These are phyloP conservation scores for Parasarocladium wereldwijsianum DNA, from an alignment of 2,329 filamentous ascomycete genomes.

Conservation along the genomic window DNA sequence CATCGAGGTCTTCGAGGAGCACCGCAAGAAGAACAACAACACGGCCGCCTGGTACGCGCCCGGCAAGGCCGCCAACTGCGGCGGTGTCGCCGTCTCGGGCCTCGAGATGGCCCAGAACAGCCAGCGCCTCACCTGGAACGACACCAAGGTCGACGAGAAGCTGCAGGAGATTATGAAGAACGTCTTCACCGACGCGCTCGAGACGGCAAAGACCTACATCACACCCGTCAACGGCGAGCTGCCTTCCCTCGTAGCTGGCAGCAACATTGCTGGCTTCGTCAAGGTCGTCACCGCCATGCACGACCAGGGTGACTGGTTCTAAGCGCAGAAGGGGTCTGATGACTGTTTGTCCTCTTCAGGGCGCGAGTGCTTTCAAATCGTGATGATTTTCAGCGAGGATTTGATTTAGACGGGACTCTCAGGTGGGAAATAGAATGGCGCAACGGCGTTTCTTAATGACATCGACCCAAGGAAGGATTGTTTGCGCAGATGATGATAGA, in stretches of 20 bases:
- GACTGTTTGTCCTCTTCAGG: neutral
- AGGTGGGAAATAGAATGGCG: no score
- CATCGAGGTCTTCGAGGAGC: conserved; percentile 80
- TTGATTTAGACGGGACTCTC: no score
- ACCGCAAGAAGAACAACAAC: conserved; percentile 50
- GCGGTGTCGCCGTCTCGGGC: conserved; percentile 92
- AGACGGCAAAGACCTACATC: conserved; percentile 83
- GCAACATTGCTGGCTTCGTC: conserved; percentile 94
- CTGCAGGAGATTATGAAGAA: conserved; percentile 91
- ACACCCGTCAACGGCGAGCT: conserved; percentile 65
- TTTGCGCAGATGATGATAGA: no score
- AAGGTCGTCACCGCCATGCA: conserved; percentile 93
- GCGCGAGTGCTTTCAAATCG: no score
- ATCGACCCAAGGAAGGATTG: no score
- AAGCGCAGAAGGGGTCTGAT: no score
- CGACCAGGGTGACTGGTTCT: conserved; percentile 97
- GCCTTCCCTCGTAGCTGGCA: conserved; percentile 80
- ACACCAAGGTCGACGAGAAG: conserved; percentile 80
- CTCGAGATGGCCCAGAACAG: conserved; percentile 99
- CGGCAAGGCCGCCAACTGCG: conserved; percentile 93
- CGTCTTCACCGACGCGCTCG: conserved; percentile 78
- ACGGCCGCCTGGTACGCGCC: conserved; percentile 86
- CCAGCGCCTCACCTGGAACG: conserved; percentile 68
- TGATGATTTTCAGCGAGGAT: no score
- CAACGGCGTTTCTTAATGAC: no score